Base-by-base conservation (phyloP, 805 yeast species). In the Maudiozyma barnettii region DNA sequence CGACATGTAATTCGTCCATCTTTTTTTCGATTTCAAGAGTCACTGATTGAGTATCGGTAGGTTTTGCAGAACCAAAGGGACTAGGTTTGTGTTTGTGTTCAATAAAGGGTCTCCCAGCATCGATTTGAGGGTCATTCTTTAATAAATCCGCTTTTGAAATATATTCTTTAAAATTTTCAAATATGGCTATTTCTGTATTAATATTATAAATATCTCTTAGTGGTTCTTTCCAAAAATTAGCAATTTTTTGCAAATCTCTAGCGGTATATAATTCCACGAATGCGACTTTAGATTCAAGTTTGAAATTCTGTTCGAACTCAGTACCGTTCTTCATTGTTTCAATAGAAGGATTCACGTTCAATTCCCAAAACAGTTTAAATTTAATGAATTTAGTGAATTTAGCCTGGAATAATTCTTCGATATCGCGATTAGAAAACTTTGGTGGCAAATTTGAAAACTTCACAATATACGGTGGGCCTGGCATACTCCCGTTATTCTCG, bases 51-150 rank as follows among this genome's bases (percentile, higher is more conserved):
- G 84, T 78, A 62, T 87, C 95, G 5, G 87, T 91, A 1, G 95
- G 95, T 65, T 79, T 84, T 1, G 95, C 96, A 4, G 76, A 69
- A 0, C 95, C 95, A 68, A 88, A 87, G 5, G 95, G 93, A 59
- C 79, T 84, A 0, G 75, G 52, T 55, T 76, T 81, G 3, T 70
- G 60, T 56, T 67, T 55, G 4, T 55, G 61, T 16, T 45, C 51
- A 14, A 44, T 47, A 41, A 54, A 60, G 4, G 64, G 58, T 43
- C 43, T 55, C 7, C 56, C 44, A 7, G 66, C 58, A 42, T 59
- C 58, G 37, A 56, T 60, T 35, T 46, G 48, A 19, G 59, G 57
- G 36, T 58, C 58, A 4, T 52, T 64, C 14, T 39, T 23, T 59
- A 54, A 53, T 38, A 51, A 50, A 48, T 39, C 60, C 37, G 49